Base-by-base conservation (phyloP, 139 green algal species). In the Prasinococcaceae sp. region DNA sequence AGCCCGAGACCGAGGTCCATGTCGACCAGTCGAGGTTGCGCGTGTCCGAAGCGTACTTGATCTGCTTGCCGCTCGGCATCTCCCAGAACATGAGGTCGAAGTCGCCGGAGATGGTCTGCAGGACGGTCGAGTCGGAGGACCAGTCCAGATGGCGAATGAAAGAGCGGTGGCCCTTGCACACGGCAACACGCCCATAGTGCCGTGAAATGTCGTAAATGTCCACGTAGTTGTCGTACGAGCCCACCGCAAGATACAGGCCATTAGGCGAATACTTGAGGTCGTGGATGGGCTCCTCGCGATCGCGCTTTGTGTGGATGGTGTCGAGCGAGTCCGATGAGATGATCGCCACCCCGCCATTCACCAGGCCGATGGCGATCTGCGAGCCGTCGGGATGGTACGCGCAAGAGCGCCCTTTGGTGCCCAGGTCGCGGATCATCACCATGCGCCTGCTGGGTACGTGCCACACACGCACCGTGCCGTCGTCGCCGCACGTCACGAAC, bases 61-160 rank as follows among this genome's bases (percentile, higher is more conserved):
- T 47, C 10, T 30, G 35, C 51, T 20, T 35, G 14, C 36, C 36
- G 12, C 30, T 59, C 14, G 51, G 51, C 36, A 61, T 44, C 32
- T 61, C 44, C 44, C 44, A 65, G 47, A 54, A 65, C 6, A 58
- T 17, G 4, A 65, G 12, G 32, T 65, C 57, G n/a, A 29, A 27
- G 38, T 65, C 49, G 36, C 36, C 47, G 40, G 6, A 39, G 47
- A 41, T 47, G 35, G 38, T 41, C 39, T 59, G 47, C n/a, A 65
- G 26, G n/a, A 58, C 20, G 9, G 33, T 30, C 36, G 35, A 58
- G 30, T 62, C 43, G 4, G 23, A 17, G 40, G 27, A 47, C 54
- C 54, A 62, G 42, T 62, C 54, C 6, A 62, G 26, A 16, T 62
- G 54, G 6, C 29, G 30, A 9, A 62, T 41, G 19, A 53, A 53